phyloP scores from a whole-genome alignment of 345 rosid species.

The Salix arbutifolia region DNA sequence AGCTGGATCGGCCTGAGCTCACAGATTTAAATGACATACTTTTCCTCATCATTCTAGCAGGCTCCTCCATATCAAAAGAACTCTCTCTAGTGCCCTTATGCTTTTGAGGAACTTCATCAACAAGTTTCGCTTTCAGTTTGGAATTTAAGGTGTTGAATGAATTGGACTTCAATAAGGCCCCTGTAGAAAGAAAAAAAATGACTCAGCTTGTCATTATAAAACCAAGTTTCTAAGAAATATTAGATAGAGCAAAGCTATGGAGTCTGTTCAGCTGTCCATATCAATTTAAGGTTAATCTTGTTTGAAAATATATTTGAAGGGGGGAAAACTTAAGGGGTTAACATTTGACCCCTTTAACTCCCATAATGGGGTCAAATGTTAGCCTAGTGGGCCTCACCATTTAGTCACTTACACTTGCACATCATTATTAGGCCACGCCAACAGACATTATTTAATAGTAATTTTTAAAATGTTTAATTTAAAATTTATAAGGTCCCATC shows the following conservation, averaged over 20 bases:
- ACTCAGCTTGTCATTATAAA: conserved; percentile 3
- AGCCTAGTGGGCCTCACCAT: not conserved
- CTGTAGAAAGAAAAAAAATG: conserved; percentile 35
- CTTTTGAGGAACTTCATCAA: conserved; percentile 61
- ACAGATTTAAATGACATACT: conserved; percentile 63
- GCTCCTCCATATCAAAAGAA: conserved; percentile 46
- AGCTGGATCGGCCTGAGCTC: conserved; percentile 41
- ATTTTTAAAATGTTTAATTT: not conserved
- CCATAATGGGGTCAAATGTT: not conserved
- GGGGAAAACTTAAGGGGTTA: not conserved
- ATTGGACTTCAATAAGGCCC: conserved; percentile 62
- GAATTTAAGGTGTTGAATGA: conserved; percentile 57
- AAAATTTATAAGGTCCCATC: not conserved
- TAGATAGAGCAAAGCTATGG: not conserved
- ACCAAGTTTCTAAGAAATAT: not conserved
- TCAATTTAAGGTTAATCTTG: not conserved
- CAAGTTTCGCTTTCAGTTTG: conserved; percentile 62
- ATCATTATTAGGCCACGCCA: not conserved
- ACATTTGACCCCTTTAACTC: not conserved
- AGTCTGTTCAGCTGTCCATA: not conserved
- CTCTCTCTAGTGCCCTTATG: conserved; percentile 47
- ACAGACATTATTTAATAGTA: not conserved
- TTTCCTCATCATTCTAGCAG: conserved; percentile 52
- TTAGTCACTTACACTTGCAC: not conserved
- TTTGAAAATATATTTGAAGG: not conserved